Evolutionary conservation across 805 yeast genomes (phyloP).

Genomic region (Jamesozyma spencerorum): DNA sequence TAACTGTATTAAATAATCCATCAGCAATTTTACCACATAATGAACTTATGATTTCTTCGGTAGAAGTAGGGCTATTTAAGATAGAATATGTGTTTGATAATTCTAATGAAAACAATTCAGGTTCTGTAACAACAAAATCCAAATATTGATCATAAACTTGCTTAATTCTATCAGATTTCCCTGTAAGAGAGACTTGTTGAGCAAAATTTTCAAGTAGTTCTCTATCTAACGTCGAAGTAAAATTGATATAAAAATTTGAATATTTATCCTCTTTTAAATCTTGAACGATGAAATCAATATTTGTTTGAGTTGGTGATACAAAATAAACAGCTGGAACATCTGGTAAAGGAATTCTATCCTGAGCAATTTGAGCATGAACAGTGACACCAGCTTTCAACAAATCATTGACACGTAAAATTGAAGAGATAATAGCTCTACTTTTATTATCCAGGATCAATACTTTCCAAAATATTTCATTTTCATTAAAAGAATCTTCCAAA

Average conservation of each 20-base stretch:
- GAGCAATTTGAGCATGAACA: constrained; percentile 65
- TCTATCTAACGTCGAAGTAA: constrained; percentile 71
- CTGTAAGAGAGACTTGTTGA: constrained; percentile 61
- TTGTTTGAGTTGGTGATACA: constrained; percentile 76
- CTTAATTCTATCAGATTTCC: constrained; percentile 60
- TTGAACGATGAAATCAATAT: constrained; percentile 55
- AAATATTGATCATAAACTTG: constrained; percentile 93
- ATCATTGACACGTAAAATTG: constrained; percentile 89
- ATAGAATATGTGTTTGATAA: constrained; percentile 53
- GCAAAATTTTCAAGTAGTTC: constrained; percentile 83
- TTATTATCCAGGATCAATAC: constrained; percentile 73
- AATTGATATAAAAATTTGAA: constrained; percentile 73
- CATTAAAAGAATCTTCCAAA: constrained; percentile 44
- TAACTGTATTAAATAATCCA: constrained; percentile 71
- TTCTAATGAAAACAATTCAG: constrained; percentile 77
- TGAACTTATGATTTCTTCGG: constrained; percentile 63
- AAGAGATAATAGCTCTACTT: constrained; percentile 79
- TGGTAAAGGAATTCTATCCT: constrained; percentile 72
- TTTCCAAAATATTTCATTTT: constrained; percentile 79
- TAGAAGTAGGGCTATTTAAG: constrained; percentile 60
- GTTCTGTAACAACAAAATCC: constrained; percentile 88
- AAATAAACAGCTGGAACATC: constrained; percentile 95
- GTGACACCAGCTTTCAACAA: constrained; percentile 85
- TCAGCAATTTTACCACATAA: constrained; percentile 64
- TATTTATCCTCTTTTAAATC: constrained; percentile 72